Evolutionary conservation across 176 grass and related monocot species (phyloP).

Genomic region (Pharus latifolius): DNA sequence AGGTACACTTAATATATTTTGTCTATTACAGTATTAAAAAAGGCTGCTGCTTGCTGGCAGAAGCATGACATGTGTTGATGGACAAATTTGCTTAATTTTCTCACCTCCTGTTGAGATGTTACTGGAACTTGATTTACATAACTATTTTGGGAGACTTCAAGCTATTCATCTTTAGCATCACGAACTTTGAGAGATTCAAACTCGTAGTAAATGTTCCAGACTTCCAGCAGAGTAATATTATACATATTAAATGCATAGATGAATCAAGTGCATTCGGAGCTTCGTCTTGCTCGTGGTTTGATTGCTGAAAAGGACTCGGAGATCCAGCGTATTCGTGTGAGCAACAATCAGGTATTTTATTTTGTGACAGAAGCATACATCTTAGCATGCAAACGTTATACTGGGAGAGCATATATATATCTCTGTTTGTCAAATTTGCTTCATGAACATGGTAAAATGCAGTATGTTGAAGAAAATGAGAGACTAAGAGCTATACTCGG

Average conservation of each 20-base stretch:
- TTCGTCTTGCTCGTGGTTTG: conserved; percentile 72
- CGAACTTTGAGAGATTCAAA: not conserved
- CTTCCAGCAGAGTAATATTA: not conserved
- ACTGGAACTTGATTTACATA: not conserved
- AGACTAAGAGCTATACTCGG: conserved; percentile 66
- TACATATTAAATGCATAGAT: conserved; percentile 46
- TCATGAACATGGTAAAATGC: conserved; percentile 14
- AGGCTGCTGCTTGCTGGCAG: not conserved
- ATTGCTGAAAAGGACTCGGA: conserved; percentile 84
- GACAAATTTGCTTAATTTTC: not conserved
- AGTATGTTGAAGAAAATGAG: conserved; percentile 65
- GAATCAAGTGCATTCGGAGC: conserved; percentile 91
- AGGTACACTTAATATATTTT: too few species aligned
- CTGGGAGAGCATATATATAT: too few species aligned
- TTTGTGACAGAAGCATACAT: not conserved
- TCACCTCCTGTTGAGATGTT: not conserved
- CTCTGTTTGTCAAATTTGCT: too few species aligned
- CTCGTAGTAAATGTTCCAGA: not conserved
- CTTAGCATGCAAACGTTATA: not conserved
- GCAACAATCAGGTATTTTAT: conserved; percentile 63
- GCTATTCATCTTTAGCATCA: not conserved
- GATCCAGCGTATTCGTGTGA: conserved; percentile 65
- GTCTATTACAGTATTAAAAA: too few species aligned
- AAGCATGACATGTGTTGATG: not conserved
- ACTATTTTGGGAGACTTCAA: not conserved